These are phyloP conservation scores for Lipomyces yamadae DNA, from an alignment of 805 yeast genomes.

Conservation along the genomic window DNA sequence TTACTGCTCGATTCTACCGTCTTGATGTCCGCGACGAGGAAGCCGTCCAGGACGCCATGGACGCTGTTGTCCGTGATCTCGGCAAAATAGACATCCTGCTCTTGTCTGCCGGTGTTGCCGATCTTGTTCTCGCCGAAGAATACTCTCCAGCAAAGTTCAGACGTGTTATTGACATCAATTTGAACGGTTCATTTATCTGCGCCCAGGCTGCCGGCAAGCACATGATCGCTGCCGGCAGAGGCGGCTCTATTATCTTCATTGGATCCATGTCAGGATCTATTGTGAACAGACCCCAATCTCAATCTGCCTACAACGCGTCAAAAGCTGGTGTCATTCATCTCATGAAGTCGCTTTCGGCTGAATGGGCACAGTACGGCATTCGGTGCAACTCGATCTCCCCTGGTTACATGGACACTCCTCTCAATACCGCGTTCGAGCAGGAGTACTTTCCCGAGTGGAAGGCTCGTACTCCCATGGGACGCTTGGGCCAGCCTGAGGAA, in stretches of 20 bases:
- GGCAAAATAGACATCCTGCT: slow-evolving; percentile 61
- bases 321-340: slow-evolving; percentile 74
- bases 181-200: slow-evolving; percentile 68
- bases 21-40: slow-evolving; percentile 63
- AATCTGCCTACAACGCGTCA: slow-evolving; percentile 71
- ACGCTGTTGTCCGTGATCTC: slow-evolving; percentile 58
- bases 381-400: slow-evolving; percentile 72
- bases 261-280: slow-evolving; percentile 75
- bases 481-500: slow-evolving; percentile 72
- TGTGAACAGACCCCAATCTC: slow-evolving; percentile 76
- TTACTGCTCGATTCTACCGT: slow-evolving; percentile 65
- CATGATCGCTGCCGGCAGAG: slow-evolving; percentile 60
- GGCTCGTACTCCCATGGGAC: slow-evolving; percentile 65
- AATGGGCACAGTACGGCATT: slow-evolving; percentile 71
- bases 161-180: slow-evolving; percentile 65
- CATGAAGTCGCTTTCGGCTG: slow-evolving; percentile 70
- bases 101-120: slow-evolving; percentile 71
- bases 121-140: slow-evolving; percentile 70
- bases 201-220: slow-evolving; percentile 70
- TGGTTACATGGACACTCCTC: slow-evolving; percentile 72
- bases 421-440: slow-evolving; percentile 60
- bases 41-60: slow-evolving; percentile 56
- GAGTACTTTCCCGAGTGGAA: slow-evolving; percentile 62
- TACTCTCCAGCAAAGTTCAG: slow-evolving; percentile 69
- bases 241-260: slow-evolving; percentile 65